phyloP scores from a whole-genome alignment of 2,329 filamentous ascomycete species.

The Canariomyces notabilis region DNA sequence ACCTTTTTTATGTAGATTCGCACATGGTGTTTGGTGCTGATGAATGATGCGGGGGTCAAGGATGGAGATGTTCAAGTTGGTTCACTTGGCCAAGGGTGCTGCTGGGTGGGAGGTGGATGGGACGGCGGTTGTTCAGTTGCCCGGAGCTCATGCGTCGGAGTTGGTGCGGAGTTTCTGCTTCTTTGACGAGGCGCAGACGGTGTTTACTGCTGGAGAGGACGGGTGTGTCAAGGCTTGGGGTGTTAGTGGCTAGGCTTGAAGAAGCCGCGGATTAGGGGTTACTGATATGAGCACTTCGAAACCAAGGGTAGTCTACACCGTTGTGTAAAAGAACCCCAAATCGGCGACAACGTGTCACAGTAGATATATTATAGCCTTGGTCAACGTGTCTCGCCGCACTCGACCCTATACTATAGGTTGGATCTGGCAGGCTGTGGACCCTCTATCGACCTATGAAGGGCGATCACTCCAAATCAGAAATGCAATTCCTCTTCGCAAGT shows the following conservation, averaged over 20 bases:
- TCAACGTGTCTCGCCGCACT: neutral
- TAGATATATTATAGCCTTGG: too few relatives aligned
- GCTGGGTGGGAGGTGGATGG: constrained; percentile 50
- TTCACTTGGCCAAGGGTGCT: constrained; percentile 51
- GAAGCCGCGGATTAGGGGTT: too few relatives aligned
- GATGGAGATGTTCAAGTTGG: constrained; percentile 51
- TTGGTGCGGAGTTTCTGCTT: constrained; percentile 61
- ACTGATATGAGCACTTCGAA: too few relatives aligned
- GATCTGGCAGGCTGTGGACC: constrained; percentile 12
- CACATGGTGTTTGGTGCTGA: neutral
- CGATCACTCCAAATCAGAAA: constrained; percentile 16
- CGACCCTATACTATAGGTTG: constrained; percentile 12
- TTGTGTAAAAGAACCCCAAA: too few relatives aligned
- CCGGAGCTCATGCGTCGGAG: constrained; percentile 59
- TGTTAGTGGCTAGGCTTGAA: constrained; percentile 27
- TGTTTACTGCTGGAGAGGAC: constrained; percentile 57
- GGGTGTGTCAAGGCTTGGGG: constrained; percentile 54
- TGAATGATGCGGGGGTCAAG: neutral
- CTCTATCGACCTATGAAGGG: constrained; percentile 14
- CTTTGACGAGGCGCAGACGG: constrained; percentile 53
- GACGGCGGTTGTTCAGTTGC: constrained; percentile 53
- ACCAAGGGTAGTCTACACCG: too few relatives aligned
- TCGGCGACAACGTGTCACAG: too few relatives aligned
- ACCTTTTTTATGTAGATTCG: constrained; percentile 22
- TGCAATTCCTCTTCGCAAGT: constrained; percentile 4